A percentile compares a stretch with the other conserved stretches of the same genome.
Conservation (phyloP, 768 basidiomycete genomes). For the Filobasidium wieringae region DNA sequence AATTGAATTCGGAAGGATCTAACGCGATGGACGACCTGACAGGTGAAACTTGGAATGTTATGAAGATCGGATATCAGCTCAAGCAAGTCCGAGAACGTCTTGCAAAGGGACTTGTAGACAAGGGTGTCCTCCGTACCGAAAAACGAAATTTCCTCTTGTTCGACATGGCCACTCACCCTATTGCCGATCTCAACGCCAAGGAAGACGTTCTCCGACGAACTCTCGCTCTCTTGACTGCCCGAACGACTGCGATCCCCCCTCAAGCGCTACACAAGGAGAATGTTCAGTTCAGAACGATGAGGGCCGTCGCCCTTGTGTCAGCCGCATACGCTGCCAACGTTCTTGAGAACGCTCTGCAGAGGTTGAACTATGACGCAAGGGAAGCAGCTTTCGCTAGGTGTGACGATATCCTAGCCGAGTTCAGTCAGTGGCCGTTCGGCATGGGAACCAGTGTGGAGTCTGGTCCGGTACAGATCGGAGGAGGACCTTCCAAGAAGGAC, state of each 20-base stretch:
- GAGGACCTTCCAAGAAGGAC: conserved; percentile 47
- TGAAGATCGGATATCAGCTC: conserved; percentile 98
- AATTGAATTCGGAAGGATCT: no score
- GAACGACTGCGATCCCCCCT: conserved; percentile 66
- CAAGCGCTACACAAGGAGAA: conserved; percentile 60
- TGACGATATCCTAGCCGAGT: conserved; percentile 88
- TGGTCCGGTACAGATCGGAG: conserved; percentile 40
- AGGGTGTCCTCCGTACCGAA: conserved; percentile 95
- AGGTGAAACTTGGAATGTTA: conserved; percentile 99
- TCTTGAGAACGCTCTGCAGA: conserved; percentile 81
- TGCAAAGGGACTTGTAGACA: conserved; percentile 93
- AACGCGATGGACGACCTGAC: no score
- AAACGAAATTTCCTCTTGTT: conserved; percentile 97
- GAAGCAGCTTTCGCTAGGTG: conserved; percentile 87
- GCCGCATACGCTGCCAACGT: conserved; percentile 91
- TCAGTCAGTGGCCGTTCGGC: conserved; percentile 79
- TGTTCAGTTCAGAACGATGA: conserved; percentile 63
- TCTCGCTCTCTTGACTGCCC: conserved; percentile 64
- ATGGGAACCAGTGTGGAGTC: conserved; percentile 39
- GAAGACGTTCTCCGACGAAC: conserved; percentile 68
- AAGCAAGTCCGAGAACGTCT: conserved; percentile 97
- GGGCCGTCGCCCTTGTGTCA: conserved; percentile 76
- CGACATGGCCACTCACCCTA: conserved; percentile 99
- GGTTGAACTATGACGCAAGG: conserved; percentile 80
- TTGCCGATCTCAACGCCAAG: conserved; percentile 83